Evolutionary conservation across 2,329 filamentous ascomycete genomes (phyloP).

Genomic region (Fusarium sp.): DNA sequence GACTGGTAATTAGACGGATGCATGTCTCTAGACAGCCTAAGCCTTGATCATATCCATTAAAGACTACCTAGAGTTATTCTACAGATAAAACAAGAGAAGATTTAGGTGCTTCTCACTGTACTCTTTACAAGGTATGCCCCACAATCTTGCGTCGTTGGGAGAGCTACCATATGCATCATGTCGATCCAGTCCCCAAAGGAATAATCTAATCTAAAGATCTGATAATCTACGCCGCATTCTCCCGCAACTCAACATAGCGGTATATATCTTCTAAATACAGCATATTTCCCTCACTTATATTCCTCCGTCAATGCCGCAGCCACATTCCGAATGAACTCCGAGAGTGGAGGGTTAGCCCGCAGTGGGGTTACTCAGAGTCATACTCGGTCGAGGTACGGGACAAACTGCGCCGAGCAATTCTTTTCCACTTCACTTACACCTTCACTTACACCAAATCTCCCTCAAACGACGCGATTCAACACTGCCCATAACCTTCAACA

Average conservation of each 20-base stretch:
- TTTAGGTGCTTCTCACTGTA: too few relatives aligned
- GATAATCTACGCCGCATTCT: neutral
- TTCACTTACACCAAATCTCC: neutral
- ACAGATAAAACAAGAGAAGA: too few relatives aligned
- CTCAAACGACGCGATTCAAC: neutral
- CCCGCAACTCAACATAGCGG: neutral
- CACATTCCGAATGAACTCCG: slow-evolving; percentile 24
- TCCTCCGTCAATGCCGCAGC: neutral
- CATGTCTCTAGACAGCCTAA: too few relatives aligned
- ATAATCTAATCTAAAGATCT: neutral
- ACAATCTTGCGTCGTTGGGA: too few relatives aligned
- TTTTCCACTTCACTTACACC: slow-evolving; percentile 3
- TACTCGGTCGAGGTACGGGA: slow-evolving; percentile 20
- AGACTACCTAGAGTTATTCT: too few relatives aligned
- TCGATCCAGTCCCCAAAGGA: neutral
- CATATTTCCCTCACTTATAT: slow-evolving; percentile 1
- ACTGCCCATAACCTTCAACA: slow-evolving; percentile 40
- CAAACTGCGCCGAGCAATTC: neutral
- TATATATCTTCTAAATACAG: neutral
- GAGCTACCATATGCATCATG: neutral
- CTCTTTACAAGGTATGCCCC: too few relatives aligned
- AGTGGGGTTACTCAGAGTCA: slow-evolving; percentile 43
- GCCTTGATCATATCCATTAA: too few relatives aligned
- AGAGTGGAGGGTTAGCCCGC: slow-evolving; percentile 43
- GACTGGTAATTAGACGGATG: slow-evolving; percentile 17